These are phyloP conservation scores for Podila epigama DNA, from an alignment of 192 early-diverging fungal species.

Conservation along the genomic window DNA sequence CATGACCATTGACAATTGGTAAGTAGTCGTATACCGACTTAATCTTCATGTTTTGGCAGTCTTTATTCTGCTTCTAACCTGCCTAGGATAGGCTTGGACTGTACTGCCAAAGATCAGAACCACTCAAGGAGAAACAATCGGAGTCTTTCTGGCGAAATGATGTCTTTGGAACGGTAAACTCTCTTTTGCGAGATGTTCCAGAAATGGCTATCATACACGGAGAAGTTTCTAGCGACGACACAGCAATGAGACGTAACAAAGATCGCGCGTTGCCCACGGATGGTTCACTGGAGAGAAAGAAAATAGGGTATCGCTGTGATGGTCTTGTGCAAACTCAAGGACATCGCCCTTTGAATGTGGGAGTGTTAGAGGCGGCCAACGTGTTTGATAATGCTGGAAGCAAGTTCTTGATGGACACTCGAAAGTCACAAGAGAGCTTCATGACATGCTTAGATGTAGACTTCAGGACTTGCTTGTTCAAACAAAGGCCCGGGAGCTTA, in stretches of 20 bases:
- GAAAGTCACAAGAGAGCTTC: too few species aligned
- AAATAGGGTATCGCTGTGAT: not conserved
- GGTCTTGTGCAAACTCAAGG: too few species aligned
- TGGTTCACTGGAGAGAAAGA: slow-evolving; percentile 4
- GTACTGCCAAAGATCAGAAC: slow-evolving; percentile 4
- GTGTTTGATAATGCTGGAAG: not conserved
- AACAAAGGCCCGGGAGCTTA: too few species aligned
- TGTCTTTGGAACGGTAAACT: slow-evolving; percentile 9
- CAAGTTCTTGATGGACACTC: slow-evolving; percentile 2
- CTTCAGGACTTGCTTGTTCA: too few species aligned
- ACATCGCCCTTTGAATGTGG: not conserved
- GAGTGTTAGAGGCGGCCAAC: not conserved
- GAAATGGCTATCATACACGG: not conserved
- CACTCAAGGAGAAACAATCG: not conserved
- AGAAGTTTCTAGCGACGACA: not conserved
- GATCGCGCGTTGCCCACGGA: slow-evolving; percentile 1
- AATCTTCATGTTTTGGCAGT: slow-evolving; percentile 1
- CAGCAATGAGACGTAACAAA: not conserved
- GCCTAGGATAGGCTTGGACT: slow-evolving; percentile 12
- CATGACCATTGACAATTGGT: slow-evolving; percentile 4
- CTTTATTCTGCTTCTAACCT: too few species aligned
- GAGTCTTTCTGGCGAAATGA: slow-evolving; percentile 8
- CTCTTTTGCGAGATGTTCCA: slow-evolving; percentile 3
- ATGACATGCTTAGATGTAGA: too few species aligned
- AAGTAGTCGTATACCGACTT: not conserved